These are phyloP conservation scores for Leptoxyphium fumago DNA, from an alignment of 2,329 filamentous ascomycete species.

Conservation along the genomic window DNA sequence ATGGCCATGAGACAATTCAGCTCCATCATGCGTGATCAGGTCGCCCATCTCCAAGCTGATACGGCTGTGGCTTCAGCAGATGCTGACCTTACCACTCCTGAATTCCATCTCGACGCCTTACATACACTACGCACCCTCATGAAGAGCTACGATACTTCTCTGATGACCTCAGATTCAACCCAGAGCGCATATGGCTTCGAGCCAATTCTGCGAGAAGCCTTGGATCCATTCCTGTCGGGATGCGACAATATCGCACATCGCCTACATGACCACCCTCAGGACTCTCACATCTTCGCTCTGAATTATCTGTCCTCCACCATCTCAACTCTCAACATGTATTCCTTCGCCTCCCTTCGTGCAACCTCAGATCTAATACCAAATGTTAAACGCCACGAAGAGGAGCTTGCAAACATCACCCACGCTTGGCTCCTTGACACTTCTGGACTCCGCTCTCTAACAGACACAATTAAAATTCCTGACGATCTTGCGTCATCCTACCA, in stretches of 20 bases:
- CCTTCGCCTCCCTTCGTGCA: constrained; percentile 42
- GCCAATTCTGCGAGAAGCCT: constrained; percentile 58
- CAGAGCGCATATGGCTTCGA: constrained; percentile 56
- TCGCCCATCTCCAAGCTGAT: constrained; percentile 58
- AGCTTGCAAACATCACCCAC: constrained; percentile 43
- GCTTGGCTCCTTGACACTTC: constrained; percentile 61
- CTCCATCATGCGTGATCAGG: constrained; percentile 64
- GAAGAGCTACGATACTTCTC: constrained; percentile 73
- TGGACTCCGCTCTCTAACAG: constrained; percentile 41
- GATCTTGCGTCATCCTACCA: constrained; percentile 14
- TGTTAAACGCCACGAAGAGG: constrained; percentile 21
- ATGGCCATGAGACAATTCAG: constrained; percentile 75
- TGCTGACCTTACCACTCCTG: constrained; percentile 57
- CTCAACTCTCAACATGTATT: constrained; percentile 40
- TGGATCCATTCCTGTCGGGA: constrained; percentile 74
- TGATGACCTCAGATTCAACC: constrained; percentile 37
- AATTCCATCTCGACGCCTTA: constrained; percentile 67
- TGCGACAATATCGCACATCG: constrained; percentile 53
- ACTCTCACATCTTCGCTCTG: constrained; percentile 50
- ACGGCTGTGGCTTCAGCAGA: constrained; percentile 51
- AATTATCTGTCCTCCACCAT: constrained; percentile 54
- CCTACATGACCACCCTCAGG: constrained; percentile 40
- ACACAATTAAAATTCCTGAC: constrained; percentile 15
- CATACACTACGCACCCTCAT: constrained; percentile 65
- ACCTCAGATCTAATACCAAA: constrained; percentile 14